Evolutionary conservation across 306 rosid genomes (phyloP).

Genomic region (Prunus mume): DNA sequence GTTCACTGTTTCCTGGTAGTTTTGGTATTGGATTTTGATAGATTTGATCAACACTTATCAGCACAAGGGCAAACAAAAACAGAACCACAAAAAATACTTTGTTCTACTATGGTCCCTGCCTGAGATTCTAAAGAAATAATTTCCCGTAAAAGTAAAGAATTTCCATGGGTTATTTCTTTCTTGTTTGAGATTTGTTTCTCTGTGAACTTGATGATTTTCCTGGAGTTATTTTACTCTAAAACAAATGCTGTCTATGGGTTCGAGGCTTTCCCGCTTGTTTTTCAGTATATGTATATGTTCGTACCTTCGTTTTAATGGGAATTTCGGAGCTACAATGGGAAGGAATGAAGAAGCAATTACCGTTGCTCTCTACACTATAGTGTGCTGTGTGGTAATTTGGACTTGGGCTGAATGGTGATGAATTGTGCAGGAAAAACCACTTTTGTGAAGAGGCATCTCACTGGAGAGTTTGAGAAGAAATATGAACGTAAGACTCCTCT

Average conservation of each 20-base stretch:
- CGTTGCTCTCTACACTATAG: too few relatives aligned
- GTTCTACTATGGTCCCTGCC: too few relatives aligned
- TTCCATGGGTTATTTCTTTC: not conserved
- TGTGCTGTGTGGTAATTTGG: not conserved
- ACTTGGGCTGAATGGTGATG: not conserved
- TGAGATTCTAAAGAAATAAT: too few relatives aligned
- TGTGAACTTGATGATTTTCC: not conserved
- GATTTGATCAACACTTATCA: not conserved
- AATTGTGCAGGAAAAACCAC: slow-evolving; percentile 61
- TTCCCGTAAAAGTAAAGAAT: too few relatives aligned
- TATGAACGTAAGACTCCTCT: slow-evolving; percentile 50
- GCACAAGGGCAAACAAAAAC: not conserved
- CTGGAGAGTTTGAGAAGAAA: slow-evolving; percentile 84
- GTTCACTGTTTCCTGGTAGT: too few relatives aligned
- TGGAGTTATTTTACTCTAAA: not conserved
- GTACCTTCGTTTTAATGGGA: not conserved
- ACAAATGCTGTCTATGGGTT: too few relatives aligned
- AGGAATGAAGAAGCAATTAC: too few relatives aligned
- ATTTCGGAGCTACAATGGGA: not conserved
- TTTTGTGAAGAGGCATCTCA: slow-evolving; percentile 70
- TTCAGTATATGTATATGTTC: not conserved
- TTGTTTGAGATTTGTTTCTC: not conserved
- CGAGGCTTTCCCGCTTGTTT: not conserved
- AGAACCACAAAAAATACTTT: too few relatives aligned
- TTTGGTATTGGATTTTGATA: not conserved